Evolutionary conservation across 2,329 filamentous ascomycete species (phyloP).

Genomic region (Venturiaceae sp.): DNA sequence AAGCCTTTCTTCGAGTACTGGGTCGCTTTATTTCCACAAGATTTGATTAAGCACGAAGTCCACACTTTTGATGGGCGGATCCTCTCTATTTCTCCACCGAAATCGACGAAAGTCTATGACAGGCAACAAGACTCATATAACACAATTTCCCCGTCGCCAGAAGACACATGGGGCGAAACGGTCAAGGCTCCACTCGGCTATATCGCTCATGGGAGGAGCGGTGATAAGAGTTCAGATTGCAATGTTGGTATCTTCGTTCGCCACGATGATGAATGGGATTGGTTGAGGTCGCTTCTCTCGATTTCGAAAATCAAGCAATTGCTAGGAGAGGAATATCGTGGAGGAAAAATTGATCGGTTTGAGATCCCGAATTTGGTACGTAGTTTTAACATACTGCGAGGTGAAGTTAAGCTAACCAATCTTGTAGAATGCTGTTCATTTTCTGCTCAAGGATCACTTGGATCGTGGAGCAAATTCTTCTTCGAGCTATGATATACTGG

Average conservation of each 20-base stretch:
- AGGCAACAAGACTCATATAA: conserved; percentile 3
- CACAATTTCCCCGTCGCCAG: not conserved
- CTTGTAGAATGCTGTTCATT: conserved; percentile 2
- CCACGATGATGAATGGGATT: conserved; percentile 18
- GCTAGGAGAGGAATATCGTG: conserved; percentile 15
- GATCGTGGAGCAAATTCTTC: conserved; percentile 7
- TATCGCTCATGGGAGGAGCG: conserved; percentile 1
- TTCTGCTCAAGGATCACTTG: conserved; percentile 5
- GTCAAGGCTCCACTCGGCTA: conserved; percentile 1
- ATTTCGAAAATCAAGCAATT: conserved; percentile 14
- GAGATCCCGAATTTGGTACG: conserved; percentile 7
- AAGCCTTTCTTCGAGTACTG: conserved; percentile 20
- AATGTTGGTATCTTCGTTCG: conserved; percentile 13
- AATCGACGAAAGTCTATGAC: not conserved
- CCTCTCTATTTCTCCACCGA: not conserved
- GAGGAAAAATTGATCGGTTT: conserved; percentile 12
- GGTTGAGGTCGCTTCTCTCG: conserved; percentile 15
- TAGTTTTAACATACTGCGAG: no score
- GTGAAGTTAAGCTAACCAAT: no score
- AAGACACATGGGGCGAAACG: not conserved
- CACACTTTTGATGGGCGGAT: conserved; percentile 3
- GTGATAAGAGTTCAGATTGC: not conserved
- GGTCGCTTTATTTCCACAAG: conserved; percentile 16
- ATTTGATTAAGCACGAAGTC: conserved; percentile 9
- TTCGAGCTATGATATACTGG: conserved; percentile 2